A percentile compares a stretch with the other conserved stretches of the same genome.
Conservation (phyloP, 768 basidiomycete genomes). For the Ramaria sp. region DNA sequence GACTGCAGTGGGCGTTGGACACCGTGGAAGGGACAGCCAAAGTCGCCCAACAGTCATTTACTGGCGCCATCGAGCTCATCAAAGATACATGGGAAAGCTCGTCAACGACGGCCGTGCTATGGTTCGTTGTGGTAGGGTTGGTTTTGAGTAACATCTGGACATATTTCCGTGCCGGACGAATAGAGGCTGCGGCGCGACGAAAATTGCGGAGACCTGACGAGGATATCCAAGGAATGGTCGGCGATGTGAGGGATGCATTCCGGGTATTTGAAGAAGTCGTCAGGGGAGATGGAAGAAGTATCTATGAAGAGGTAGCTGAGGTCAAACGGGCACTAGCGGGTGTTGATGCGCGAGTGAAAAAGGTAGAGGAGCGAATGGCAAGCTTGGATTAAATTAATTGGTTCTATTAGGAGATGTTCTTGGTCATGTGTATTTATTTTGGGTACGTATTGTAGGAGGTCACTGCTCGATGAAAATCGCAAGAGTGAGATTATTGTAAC, state of each 20-base stretch:
- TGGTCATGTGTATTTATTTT: background rate
- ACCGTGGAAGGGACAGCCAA: conserved; percentile 68
- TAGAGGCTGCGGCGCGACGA: conserved; percentile 56
- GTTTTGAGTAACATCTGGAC: conserved; percentile 77
- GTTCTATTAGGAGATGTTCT: background rate
- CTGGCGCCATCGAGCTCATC: conserved; percentile 66
- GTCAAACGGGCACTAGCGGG: conserved; percentile 40
- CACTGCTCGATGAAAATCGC: background rate
- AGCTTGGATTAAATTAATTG: background rate
- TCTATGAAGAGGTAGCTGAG: conserved; percentile 37
- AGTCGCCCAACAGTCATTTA: conserved; percentile 61
- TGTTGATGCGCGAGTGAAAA: conserved; percentile 42
- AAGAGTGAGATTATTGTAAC: too few relatives aligned
- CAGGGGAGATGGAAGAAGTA: conserved; percentile 14
- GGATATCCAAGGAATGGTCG: conserved; percentile 17
- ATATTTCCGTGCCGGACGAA: conserved; percentile 35
- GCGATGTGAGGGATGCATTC: conserved; percentile 15
- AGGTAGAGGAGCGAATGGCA: background rate
- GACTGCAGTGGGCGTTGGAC: conserved; percentile 82
- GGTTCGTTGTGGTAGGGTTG: conserved; percentile 58
- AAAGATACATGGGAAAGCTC: conserved; percentile 73
- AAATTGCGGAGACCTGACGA: conserved; percentile 50
- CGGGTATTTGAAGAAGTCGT: conserved; percentile 14
- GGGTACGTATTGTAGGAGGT: background rate
- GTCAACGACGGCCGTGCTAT: conserved; percentile 58